Evolutionary conservation across 495 filamentous ascomycete species (phyloP).

Genomic region (Penicillium odoratum): DNA sequence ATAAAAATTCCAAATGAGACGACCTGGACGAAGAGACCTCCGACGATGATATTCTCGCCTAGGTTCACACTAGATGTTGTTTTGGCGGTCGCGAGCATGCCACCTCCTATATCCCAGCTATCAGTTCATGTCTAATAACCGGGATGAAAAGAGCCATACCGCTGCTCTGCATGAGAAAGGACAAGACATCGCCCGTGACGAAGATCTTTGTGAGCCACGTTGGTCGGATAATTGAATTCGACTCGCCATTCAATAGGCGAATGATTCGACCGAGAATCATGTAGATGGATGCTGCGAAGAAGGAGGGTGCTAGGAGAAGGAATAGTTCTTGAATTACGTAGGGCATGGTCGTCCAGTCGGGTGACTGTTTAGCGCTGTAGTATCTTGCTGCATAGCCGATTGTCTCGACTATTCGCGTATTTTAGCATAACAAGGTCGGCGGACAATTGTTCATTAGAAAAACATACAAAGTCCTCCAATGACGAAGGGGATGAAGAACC

Average conservation of each 20-base stretch:
- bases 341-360: conserved; percentile 22
- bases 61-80: conserved; percentile 25
- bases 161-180: conserved; percentile 25
- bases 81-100: conserved; percentile 25
- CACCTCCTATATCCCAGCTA: conserved; percentile 17
- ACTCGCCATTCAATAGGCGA: conserved; percentile 37
- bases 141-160: conserved; percentile 10
- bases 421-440: background rate
- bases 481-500: conserved; percentile 52
- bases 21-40: conserved; percentile 46
- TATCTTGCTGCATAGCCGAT: conserved; percentile 30
- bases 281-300: conserved; percentile 55
- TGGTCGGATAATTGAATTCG: conserved; percentile 16
- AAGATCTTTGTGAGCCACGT: conserved; percentile 30
- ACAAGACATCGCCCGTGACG: conserved; percentile 30
- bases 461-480: conserved; percentile 51
- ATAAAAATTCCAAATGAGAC: conserved; percentile 47
- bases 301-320: conserved; percentile 46
- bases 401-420: conserved; percentile 21
- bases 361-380: conserved; percentile 22
- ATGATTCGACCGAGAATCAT: conserved; percentile 54
- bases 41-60: conserved; percentile 47
- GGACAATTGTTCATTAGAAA: background rate
- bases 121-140: background rate
- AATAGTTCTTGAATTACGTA: conserved; percentile 45